A percentile compares a stretch with the other conserved stretches of the same genome.
phyloP scores from a whole-genome alignment of 352 stramenopile genomes.

The Globisporangium nodosum region DNA sequence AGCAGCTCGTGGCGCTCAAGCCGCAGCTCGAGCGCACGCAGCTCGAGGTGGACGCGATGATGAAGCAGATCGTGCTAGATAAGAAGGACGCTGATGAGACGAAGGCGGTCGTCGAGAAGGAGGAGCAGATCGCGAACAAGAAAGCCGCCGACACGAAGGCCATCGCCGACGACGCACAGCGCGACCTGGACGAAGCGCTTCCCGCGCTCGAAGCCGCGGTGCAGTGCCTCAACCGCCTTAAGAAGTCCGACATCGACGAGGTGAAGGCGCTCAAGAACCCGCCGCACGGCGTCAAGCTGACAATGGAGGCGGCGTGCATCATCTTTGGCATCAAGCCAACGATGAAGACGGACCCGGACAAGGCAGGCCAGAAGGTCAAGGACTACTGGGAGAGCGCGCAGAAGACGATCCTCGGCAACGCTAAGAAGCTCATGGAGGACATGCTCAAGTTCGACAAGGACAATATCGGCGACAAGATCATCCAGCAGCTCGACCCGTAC shows the following conservation, averaged over 20 bases:
- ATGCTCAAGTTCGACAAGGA: slow-evolving; percentile 90
- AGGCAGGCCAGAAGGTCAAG: slow-evolving; percentile 87
- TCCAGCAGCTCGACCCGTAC: slow-evolving; percentile 85
- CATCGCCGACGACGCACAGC: slow-evolving; percentile 90
- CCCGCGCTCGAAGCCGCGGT: slow-evolving; percentile 89
- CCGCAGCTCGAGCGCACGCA: slow-evolving; percentile 90
- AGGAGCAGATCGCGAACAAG: slow-evolving; percentile 89
- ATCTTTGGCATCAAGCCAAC: slow-evolving; percentile 93
- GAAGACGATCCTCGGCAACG: slow-evolving; percentile 81
- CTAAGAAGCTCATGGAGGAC: slow-evolving; percentile 88
- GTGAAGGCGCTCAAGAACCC: slow-evolving; percentile 88
- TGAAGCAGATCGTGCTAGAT: slow-evolving; percentile 92
- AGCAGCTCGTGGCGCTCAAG: slow-evolving; percentile 89
- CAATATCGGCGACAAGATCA: slow-evolving; percentile 85
- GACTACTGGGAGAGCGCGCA: slow-evolving; percentile 88
- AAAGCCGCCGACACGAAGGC: slow-evolving; percentile 91
- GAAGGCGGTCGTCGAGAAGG: slow-evolving; percentile 86
- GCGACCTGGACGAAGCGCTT: slow-evolving; percentile 90
- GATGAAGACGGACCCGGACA: slow-evolving; percentile 87
- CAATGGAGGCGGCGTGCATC: slow-evolving; percentile 91
- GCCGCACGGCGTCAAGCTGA: slow-evolving; percentile 79
- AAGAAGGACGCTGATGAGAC: slow-evolving; percentile 91
- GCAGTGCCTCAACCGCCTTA: slow-evolving; percentile 88
- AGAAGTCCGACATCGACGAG: slow-evolving; percentile 94
- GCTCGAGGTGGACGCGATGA: slow-evolving; percentile 91